These are phyloP conservation scores for Diaporthe nobilis DNA, from an alignment of 2,329 filamentous ascomycete genomes.

Conservation along the genomic window DNA sequence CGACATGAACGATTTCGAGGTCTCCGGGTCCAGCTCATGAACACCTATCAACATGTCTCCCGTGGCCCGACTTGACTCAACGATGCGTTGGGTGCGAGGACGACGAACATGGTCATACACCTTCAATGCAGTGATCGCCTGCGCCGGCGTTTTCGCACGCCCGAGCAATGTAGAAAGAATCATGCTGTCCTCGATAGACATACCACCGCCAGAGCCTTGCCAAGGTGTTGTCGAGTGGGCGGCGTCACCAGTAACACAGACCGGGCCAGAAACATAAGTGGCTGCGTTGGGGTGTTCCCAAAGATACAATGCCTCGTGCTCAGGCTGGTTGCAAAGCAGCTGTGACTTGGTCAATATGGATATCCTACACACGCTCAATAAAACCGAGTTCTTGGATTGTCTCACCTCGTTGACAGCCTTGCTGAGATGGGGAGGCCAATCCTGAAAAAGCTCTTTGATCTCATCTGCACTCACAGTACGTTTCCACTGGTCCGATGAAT, in stretches of 20 bases:
- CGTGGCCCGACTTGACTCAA: conserved; percentile 27
- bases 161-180: conserved; percentile 26
- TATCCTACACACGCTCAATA: not conserved
- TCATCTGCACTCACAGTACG: conserved; percentile 42
- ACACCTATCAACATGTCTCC: conserved; percentile 26
- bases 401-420: conserved; percentile 42
- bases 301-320: conserved; percentile 45
- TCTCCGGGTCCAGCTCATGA: conserved; percentile 6
- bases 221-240: conserved; percentile 34
- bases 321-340: conserved; percentile 44
- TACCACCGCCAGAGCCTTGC: conserved; percentile 24
- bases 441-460: conserved; percentile 43
- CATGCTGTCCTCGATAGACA: conserved; percentile 30
- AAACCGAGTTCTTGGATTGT: not conserved
- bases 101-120: conserved; percentile 26
- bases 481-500: conserved; percentile 42
- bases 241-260: conserved; percentile 44
- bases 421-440: conserved; percentile 44
- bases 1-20: not conserved
- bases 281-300: conserved; percentile 46
- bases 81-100: conserved; percentile 35
- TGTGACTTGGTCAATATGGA: conserved; percentile 7
- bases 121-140: not conserved
- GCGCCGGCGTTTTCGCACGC: not conserved
- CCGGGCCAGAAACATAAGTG: conserved; percentile 44